Evolutionary conservation across 2,329 filamentous ascomycete species (phyloP), one percentile per base, ranked within the genome.

Genomic region (Pseudogymnoascus pannorum): DNA sequence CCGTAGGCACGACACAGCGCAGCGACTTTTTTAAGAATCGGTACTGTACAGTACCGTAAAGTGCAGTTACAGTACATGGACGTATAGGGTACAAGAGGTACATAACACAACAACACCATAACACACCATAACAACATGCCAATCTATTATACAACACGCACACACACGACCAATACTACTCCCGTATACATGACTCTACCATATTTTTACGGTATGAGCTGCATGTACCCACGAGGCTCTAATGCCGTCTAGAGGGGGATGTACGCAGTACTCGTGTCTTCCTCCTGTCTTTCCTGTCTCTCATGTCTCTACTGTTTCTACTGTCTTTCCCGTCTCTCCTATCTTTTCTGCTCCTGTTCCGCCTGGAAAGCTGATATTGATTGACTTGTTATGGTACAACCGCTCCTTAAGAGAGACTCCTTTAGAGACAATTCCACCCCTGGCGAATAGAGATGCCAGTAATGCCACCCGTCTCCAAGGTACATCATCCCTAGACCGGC

Each of bases 401-500:
- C n/a, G 48, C 9, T 20, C 48, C 48, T 31, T 18, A 4, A 54
- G 48, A 54, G 24, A 54, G n/a, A n/a, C n/a, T n/a, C n/a, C n/a
- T 31, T 18, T 7, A 54, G 48, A 54, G 24, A 54, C 18, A 54
- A n/a, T n/a, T 20, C n/a, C 22, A 44, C 3, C 16, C 9, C 9
- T 12, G 16, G 57, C 31, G 33, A 38, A 58, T 38, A 38, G 36
- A 58, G 33, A 36, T 24, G 33, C 22, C 18, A 36, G 31, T 24
- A 54, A 22, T 7, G 33, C 31, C 44, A 62, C 64, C 63, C 61
- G 63, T 24, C 68, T 70, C 20, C 63, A 64, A 24, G 66, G 69
- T 11, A 64, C 66, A 6, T 59, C 14, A 69, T 71, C 58, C 57
- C 60, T 8, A 66, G 67, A 48, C 29, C 29, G 11, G 7, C 67